Conservation (phyloP, 2,329 filamentous ascomycete genomes). For the Penicillium oxalicum region DNA sequence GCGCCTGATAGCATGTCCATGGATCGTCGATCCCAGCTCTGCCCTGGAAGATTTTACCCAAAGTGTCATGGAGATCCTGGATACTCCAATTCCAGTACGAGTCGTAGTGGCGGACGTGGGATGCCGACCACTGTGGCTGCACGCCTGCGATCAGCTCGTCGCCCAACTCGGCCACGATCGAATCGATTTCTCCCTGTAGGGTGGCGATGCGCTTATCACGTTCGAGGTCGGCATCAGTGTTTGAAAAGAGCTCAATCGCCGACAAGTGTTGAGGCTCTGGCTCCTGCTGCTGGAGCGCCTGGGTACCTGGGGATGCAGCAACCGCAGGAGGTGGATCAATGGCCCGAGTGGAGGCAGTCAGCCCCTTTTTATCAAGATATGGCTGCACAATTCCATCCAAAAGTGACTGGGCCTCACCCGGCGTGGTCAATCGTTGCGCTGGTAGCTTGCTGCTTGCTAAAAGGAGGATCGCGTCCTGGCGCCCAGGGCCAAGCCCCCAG, state of each 20-base stretch:
- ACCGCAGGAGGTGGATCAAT: not conserved
- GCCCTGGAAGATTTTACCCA: not conserved
- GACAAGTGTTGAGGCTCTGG: not conserved
- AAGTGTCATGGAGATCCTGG: not conserved
- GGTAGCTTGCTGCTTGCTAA: not conserved
- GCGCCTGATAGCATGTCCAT: not conserved
- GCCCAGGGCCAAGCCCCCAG: not conserved
- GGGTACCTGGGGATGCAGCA: not conserved
- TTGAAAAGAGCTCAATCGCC: not conserved
- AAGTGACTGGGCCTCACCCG: not conserved
- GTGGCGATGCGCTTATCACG: not conserved
- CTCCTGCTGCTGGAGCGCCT: not conserved
- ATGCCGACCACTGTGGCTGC: not conserved
- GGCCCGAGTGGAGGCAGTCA: not conserved
- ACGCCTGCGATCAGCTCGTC: not conserved
- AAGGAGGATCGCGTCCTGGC: not conserved
- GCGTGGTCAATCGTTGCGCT: not conserved
- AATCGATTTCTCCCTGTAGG: not conserved
- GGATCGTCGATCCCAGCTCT: not conserved
- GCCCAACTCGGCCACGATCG: not conserved
- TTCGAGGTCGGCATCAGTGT: not conserved
- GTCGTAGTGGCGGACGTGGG: not conserved
- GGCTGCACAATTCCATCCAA: not conserved
- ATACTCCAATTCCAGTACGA: constrained; percentile 1
- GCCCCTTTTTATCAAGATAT: not conserved